phyloP scores from a whole-genome alignment of 495 filamentous ascomycete genomes.

The Tetracladium marchalianum region DNA sequence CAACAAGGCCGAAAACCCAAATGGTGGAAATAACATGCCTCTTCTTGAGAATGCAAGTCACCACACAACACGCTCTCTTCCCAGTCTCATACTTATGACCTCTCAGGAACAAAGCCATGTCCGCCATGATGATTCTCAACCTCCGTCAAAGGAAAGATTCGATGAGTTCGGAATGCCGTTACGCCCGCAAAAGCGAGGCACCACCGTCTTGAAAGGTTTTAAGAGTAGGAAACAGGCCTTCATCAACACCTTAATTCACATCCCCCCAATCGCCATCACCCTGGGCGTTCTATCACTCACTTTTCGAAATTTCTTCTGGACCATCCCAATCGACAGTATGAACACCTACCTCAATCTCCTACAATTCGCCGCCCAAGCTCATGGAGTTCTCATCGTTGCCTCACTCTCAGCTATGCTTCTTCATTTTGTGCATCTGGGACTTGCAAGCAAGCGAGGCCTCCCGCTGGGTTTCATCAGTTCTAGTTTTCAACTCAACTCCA shows the following conservation, averaged over 20 bases:
- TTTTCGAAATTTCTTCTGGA: neutral
- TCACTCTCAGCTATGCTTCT: conserved; percentile 1
- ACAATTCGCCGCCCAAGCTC: conserved; percentile 1
- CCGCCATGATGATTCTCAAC: too few species aligned
- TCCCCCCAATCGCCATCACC: neutral
- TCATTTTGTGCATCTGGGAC: neutral
- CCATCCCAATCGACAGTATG: neutral
- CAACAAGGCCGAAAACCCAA: too few species aligned
- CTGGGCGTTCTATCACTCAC: neutral
- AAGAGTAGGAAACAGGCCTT: neutral
- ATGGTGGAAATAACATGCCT: too few species aligned
- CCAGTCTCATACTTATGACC: too few species aligned
- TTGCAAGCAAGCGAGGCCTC: neutral
- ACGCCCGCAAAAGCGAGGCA: too few species aligned
- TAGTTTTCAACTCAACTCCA: neutral
- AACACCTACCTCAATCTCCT: neutral
- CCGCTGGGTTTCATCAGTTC: neutral
- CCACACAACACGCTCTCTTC: too few species aligned
- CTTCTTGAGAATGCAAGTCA: too few species aligned
- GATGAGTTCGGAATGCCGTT: too few species aligned
- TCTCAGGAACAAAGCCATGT: too few species aligned
- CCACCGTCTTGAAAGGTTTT: too few species aligned
- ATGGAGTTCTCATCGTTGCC: neutral
- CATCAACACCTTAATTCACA: neutral
- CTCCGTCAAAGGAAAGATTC: too few species aligned